Conservation (phyloP, 805 yeast species). For the Candida chauliodis region DNA sequence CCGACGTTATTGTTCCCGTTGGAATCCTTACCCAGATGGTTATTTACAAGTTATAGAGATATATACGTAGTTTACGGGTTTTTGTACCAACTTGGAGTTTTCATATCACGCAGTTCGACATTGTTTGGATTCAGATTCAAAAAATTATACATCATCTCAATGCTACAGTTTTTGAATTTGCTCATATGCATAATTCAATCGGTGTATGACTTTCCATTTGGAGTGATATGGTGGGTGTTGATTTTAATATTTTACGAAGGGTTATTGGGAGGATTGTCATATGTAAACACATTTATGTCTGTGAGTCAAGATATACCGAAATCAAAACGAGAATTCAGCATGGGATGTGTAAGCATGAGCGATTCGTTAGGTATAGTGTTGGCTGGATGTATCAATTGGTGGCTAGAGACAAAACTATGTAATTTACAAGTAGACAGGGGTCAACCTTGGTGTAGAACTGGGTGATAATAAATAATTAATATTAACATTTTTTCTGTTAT, state of each 20-base stretch:
- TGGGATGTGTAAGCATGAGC: constrained; percentile 41
- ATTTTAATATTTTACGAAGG: constrained; percentile 79
- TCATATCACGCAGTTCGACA: constrained; percentile 83
- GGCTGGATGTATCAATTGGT: constrained; percentile 73
- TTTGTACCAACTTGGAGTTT: constrained; percentile 87
- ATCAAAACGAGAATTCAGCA: constrained; percentile 32
- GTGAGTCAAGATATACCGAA: constrained; percentile 58
- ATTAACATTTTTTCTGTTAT: not conserved
- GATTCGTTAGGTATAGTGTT: constrained; percentile 81
- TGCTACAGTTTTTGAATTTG: constrained; percentile 66
- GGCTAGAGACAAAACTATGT: constrained; percentile 74
- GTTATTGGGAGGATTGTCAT: constrained; percentile 83
- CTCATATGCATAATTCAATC: constrained; percentile 62
- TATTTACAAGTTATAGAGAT: constrained; percentile 67
- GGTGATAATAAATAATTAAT: constrained; percentile 1
- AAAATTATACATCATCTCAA: constrained; percentile 57
- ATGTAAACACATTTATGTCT: constrained; percentile 81
- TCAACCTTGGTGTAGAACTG: constrained; percentile 66
- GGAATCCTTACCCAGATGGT: constrained; percentile 55
- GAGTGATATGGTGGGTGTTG: constrained; percentile 60
- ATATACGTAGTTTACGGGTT: constrained; percentile 90
- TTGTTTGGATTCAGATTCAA: constrained; percentile 55
- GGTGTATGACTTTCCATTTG: constrained; percentile 49
- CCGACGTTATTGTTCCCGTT: constrained; percentile 84
- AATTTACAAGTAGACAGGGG: constrained; percentile 65